phyloP scores from a whole-genome alignment of 2,329 filamentous ascomycete species.

The Paraphoma chrysanthemicola region DNA sequence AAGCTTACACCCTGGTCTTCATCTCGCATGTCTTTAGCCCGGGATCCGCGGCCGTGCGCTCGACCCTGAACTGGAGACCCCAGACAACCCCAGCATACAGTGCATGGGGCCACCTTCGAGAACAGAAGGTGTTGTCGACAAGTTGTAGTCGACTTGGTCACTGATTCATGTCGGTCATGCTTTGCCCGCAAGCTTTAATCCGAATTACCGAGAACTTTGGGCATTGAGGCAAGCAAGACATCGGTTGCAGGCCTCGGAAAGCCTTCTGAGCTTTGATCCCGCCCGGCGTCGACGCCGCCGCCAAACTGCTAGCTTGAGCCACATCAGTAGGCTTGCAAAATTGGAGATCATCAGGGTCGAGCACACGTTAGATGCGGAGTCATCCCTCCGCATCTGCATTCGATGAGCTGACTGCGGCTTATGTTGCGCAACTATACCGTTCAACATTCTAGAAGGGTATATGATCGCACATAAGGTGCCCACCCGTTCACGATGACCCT shows the following conservation, averaged over 20 bases:
- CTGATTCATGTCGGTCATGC: too few relatives aligned
- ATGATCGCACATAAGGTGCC: conserved; percentile 8
- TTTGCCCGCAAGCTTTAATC: not conserved
- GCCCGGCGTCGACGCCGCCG: too few relatives aligned
- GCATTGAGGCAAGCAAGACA: not conserved
- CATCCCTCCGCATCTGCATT: not conserved
- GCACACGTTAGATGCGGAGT: not conserved
- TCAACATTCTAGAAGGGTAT: conserved; percentile 7
- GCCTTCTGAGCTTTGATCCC: not conserved
- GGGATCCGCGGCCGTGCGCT: conserved; percentile 12
- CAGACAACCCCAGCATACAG: conserved; percentile 1
- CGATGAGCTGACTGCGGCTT: not conserved
- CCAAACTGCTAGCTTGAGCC: too few relatives aligned
- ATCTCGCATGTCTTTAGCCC: conserved; percentile 24
- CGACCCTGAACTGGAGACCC: conserved; percentile 1
- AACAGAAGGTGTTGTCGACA: not conserved
- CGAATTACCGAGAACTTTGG: not conserved
- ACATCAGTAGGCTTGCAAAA: too few relatives aligned
- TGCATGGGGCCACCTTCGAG: not conserved
- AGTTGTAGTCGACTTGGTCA: not conserved
- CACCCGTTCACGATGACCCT: conserved; percentile 2
- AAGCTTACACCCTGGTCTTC: conserved; percentile 5
- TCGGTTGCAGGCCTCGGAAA: not conserved
- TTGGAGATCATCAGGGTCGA: not conserved
- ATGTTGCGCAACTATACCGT: not conserved